Base-by-base conservation (phyloP, 225 moss, liverwort and hornwort species). In the Polytrichum formosum region DNA sequence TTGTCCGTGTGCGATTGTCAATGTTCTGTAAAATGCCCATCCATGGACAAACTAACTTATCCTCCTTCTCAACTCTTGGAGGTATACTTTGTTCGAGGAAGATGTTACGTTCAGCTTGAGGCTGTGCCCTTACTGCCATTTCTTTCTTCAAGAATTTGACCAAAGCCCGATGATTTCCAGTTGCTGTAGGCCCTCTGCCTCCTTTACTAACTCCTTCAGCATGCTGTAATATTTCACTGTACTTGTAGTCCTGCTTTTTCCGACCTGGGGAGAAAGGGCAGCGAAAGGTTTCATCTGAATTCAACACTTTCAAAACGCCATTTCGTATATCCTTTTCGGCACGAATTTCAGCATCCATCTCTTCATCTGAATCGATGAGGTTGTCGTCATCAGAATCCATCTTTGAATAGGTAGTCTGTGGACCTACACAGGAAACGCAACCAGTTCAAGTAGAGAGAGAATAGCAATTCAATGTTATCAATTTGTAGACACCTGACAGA, bases 171-270 rank as follows among this genome's bases (percentile, higher is more conserved):
- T 94, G 94, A 54, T 80, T 78, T 23, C 92, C 90, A n/a, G 77
- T 76, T 10, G 79, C 75, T 64, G 74, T 75, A 35, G 81, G 66
- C 7, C 89, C 92, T 29, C 89, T 73, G 22, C 81, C 87, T 1
- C 92, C 90, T 53, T 70, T 80, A 16, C 82, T 64, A 7, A 90
- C 90, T 8, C 82, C 94, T 26, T 26, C 69, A 5, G 90, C 90
- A 70, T 94, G 94, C 68, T 92, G 90, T 4, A 73, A 74, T 0
- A 94, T 82, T 55, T 94, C 92, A 33, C 77, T 81, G 26, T 90
- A 90, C 4, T 28, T 79, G 70, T 90, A 94, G 22, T 85, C 81
- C 73, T 92, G 92, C 75, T 90, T 92, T 82, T 90, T 90, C 58
- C 85, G 75, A 25, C 81, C 77, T 0, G 92, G 94, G 53, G 92